These are phyloP conservation scores for Anisodus acutangulus DNA, from an alignment of 257 asterid genomes.

Conservation along the genomic window DNA sequence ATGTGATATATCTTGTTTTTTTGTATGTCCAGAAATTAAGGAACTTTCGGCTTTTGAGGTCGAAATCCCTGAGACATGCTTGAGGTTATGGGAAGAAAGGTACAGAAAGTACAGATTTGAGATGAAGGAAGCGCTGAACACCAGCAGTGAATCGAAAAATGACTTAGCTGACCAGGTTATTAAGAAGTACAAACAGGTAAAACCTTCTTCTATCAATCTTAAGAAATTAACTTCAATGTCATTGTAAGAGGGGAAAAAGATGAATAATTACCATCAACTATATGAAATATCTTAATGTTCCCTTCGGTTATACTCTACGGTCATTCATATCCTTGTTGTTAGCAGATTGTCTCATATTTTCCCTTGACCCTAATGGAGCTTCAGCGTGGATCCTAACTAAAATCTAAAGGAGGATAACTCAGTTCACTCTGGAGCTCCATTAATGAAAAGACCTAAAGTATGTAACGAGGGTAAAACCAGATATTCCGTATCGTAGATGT, in stretches of 20 bases:
- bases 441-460: neutral
- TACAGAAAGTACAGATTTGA: conserved; percentile 54
- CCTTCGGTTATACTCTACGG: neutral
- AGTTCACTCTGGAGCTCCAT: neutral
- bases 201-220: neutral
- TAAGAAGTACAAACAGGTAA: conserved; percentile 68
- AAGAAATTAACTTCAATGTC: neutral
- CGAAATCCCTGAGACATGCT: conserved; percentile 35
- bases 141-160: conserved; percentile 41
- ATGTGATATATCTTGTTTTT: neutral
- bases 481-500: neutral
- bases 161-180: conserved; percentile 60
- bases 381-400: neutral
- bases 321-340: neutral
- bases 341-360: neutral
- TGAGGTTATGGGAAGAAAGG: conserved; percentile 48
- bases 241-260: neutral
- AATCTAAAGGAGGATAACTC: neutral
- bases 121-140: conserved; percentile 49
- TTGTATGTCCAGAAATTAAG: conserved; percentile 50
- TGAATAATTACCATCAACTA: neutral
- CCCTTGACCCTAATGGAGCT: neutral
- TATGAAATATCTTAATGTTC: neutral
- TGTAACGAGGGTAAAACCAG: neutral
- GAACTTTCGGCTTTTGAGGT: conserved; percentile 55